Base-by-base conservation (phyloP, 768 basidiomycete species). In the Kwoniella sp. region DNA sequence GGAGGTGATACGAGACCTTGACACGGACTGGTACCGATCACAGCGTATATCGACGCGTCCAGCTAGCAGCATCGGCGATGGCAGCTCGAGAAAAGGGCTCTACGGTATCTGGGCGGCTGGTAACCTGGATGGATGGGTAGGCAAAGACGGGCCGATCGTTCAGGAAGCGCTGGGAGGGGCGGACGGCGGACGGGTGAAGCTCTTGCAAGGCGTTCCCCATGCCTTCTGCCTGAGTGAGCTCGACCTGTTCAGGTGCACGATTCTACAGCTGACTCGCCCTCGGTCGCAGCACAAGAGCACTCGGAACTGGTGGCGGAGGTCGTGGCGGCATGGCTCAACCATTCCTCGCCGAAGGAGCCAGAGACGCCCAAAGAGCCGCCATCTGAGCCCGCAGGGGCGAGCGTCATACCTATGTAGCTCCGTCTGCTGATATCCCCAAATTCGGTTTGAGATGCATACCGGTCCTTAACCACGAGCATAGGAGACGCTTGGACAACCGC, bases 201-300 rank as follows among this genome's bases (percentile, higher is more conserved):
- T 81, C 77, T 3, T 71, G 5, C 63, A 74, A 5, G 78, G 77
- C 27, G 77, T 86, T 31, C 84, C 83, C 2, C 87, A 88, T 67
- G 82, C 83, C 14, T 88, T 87, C 67, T 86, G 83, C 65, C 81
- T 88, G 43, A 81, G 84, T 86, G 58, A 64, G 83, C 17, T 12
- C 44, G 20, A 10, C 19, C 11, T 43, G 17, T 43, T 10, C 15
- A 25, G 25, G 19, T 14, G 9, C 5, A 20, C 19, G 37, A 17
- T 36, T 5, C 34, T 15, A 19, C 23, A 31, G 29, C n/a, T 26
- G 32, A 33, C 14, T 19, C 11, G 14, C 20, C 15, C 14, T 3
- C 17, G 17, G 17, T 36, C 15, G 15, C 15, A 47, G 43, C 45
- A 20, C 39, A 49, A 57, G 57, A 55, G 19, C 50, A 65, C 41